Conservation (phyloP, 768 basidiomycete genomes). For the Melanogaster broomeanus region DNA sequence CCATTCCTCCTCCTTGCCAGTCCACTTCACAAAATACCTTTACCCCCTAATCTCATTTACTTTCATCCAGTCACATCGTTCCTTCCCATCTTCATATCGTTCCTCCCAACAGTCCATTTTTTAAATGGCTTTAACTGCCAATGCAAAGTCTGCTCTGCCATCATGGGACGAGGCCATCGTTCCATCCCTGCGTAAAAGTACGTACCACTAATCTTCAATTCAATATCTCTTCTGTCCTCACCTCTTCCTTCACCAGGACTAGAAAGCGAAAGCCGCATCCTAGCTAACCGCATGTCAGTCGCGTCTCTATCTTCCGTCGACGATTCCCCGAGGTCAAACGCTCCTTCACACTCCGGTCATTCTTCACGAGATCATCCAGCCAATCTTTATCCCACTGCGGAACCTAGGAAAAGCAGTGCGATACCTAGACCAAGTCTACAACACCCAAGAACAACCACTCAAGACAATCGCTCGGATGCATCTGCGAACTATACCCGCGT, state of each 20-base stretch:
- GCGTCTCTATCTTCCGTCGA: slow-evolving; percentile 63
- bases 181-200: slow-evolving; percentile 78
- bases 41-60: background rate
- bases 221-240: background rate
- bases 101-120: background rate
- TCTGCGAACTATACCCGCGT: slow-evolving; percentile 27
- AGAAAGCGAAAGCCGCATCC: slow-evolving; percentile 75
- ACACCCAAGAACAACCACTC: slow-evolving; percentile 35
- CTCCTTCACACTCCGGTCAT: slow-evolving; percentile 19
- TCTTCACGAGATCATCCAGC: slow-evolving; percentile 19
- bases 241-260: slow-evolving; percentile 52
- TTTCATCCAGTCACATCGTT: slow-evolving; percentile 1
- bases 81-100: slow-evolving; percentile 12
- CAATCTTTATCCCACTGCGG: slow-evolving; percentile 24
- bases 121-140: slow-evolving; percentile 46
- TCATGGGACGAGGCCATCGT: slow-evolving; percentile 86
- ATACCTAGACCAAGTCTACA: slow-evolving; percentile 51
- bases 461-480: slow-evolving; percentile 22
- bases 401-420: slow-evolving; percentile 40
- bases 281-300: slow-evolving; percentile 76
- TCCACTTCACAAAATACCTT: too few relatives aligned
- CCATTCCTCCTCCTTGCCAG: too few relatives aligned
- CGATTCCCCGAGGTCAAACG: slow-evolving; percentile 34
- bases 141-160: slow-evolving; percentile 40
- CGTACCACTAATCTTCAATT: slow-evolving; percentile 25